Base-by-base conservation (phyloP, 164 flowering plant genomes). In the Dillenia suffruticosa region DNA sequence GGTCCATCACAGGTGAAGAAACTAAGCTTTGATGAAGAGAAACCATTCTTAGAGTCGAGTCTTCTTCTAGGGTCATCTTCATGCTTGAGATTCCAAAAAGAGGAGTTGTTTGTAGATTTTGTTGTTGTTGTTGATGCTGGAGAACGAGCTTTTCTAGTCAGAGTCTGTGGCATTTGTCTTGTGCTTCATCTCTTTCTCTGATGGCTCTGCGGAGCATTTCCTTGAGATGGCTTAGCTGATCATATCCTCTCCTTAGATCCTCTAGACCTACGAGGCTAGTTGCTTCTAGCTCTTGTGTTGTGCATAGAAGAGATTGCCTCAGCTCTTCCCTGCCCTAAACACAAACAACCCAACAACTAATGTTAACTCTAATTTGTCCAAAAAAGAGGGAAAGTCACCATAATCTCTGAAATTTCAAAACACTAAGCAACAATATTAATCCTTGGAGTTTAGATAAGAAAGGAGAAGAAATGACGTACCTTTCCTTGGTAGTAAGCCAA, bases 11-110 rank as follows among this genome's bases (percentile, higher is more conserved):
- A 9, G 88, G 82, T 9, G 96, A 82, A 0, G 92, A 85, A 12
- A 87, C 86, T 51, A 85, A 85, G 85, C 92, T 85, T 32, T 88
- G 96, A 88, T 3, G 87, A 79, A 0, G 91, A 82, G 49, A 86
- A 67, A 26, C 81, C 88, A 57, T 74, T 78, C 73, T 73, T 78
- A 71, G 81, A 78, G 59, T 80, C 87, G 13, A 80, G 64, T 11
- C 81, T 80, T 68, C 76, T 79, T 66, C 76, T 77, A 57, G 82
- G 76, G 54, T 86, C 92, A 69, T 86, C 86, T 52, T 79, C 85
- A 58, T 73, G 80, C 86, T 82, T 1, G 94, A 82, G 57, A 79
- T 65, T 12, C 88, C 88, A 22, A 85, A 77, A 1, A 71, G 59
- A 22, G 83, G 84, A 54, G 64, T 67, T 9, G 69, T 48, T 49